phyloP scores from a whole-genome alignment of 2,329 filamentous ascomycete genomes.

The Pseudonectria buxi region DNA sequence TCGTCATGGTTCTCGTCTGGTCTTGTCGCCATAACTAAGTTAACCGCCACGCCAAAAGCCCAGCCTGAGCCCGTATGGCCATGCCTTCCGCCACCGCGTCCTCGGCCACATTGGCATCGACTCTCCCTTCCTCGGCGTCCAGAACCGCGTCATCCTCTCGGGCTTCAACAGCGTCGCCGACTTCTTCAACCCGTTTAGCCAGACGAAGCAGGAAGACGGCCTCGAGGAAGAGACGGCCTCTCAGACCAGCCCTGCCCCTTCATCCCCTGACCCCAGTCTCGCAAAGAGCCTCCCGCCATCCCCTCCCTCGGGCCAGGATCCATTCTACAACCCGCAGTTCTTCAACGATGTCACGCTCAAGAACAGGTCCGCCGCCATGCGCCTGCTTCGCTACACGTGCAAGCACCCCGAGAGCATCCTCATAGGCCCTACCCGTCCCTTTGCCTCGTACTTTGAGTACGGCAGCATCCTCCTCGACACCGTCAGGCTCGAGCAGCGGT shows the following conservation, averaged over 20 bases:
- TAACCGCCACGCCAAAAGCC: too few species aligned
- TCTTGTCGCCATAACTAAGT: too few species aligned
- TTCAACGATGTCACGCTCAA: slow-evolving; percentile 65
- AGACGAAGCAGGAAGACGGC: slow-evolving; percentile 9
- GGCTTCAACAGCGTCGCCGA: slow-evolving; percentile 73
- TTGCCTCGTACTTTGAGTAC: slow-evolving; percentile 78
- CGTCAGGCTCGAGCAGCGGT: slow-evolving; percentile 60
- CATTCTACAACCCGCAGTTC: slow-evolving; percentile 70
- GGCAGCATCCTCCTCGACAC: slow-evolving; percentile 76
- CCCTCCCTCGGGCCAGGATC: slow-evolving; percentile 33
- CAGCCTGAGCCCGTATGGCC: slow-evolving; percentile 25
- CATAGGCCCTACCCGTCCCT: slow-evolving; percentile 63
- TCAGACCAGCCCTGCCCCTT: slow-evolving; percentile 8
- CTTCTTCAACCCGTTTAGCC: slow-evolving; percentile 54
- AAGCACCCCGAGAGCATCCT: slow-evolving; percentile 73
- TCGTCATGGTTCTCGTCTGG: background rate
- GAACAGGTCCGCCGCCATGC: slow-evolving; percentile 62
- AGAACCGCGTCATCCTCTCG: slow-evolving; percentile 79
- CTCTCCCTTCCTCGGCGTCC: slow-evolving; percentile 79
- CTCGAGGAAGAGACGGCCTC: slow-evolving; percentile 5
- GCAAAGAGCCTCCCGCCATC: slow-evolving; percentile 12
- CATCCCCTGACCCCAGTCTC: slow-evolving; percentile 13
- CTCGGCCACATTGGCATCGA: slow-evolving; percentile 78
- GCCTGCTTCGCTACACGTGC: slow-evolving; percentile 67
- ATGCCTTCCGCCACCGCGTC: slow-evolving; percentile 63